phyloP scores from a whole-genome alignment of 2,329 filamentous ascomycete species.

The Diaporthe eres region DNA sequence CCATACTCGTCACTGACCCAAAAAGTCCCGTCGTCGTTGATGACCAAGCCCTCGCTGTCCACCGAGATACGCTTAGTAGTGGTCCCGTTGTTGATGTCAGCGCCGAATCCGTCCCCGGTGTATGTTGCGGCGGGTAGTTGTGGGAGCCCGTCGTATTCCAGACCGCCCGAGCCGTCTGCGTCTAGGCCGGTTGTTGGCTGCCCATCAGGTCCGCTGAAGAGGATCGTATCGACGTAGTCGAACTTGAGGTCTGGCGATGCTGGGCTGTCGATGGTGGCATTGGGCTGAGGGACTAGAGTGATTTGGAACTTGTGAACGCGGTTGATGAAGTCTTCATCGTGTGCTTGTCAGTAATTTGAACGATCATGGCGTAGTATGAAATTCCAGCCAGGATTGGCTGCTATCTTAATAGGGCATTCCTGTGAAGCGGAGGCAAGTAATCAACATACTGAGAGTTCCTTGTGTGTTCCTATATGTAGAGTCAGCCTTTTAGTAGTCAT shows the following conservation, averaged over 20 bases:
- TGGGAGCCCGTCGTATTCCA: slow-evolving; percentile 71
- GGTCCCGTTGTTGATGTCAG: slow-evolving; percentile 68
- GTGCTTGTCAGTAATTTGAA: neutral
- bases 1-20: slow-evolving; percentile 82
- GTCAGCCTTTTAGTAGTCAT: neutral
- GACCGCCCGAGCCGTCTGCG: slow-evolving; percentile 65
- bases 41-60: slow-evolving; percentile 76
- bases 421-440: neutral
- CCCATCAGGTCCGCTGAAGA: slow-evolving; percentile 74
- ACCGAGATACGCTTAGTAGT: slow-evolving; percentile 65
- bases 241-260: slow-evolving; percentile 73
- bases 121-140: slow-evolving; percentile 75
- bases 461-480: slow-evolving; percentile 70
- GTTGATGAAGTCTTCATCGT: slow-evolving; percentile 66
- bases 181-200: slow-evolving; percentile 76
- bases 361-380: neutral
- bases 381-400: too few relatives aligned
- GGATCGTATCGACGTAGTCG: slow-evolving; percentile 74
- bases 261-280: slow-evolving; percentile 66
- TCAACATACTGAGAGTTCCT: slow-evolving; percentile 67
- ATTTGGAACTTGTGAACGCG: slow-evolving; percentile 78
- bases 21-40: slow-evolving; percentile 72
- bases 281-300: slow-evolving; percentile 66
- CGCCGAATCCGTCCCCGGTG: slow-evolving; percentile 77
- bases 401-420: neutral